A percentile compares a stretch with the other conserved stretches of the same genome.
These are phyloP conservation scores for Rubroboletus satanas DNA, from an alignment of 768 basidiomycete genomes.

Conservation along the genomic window DNA sequence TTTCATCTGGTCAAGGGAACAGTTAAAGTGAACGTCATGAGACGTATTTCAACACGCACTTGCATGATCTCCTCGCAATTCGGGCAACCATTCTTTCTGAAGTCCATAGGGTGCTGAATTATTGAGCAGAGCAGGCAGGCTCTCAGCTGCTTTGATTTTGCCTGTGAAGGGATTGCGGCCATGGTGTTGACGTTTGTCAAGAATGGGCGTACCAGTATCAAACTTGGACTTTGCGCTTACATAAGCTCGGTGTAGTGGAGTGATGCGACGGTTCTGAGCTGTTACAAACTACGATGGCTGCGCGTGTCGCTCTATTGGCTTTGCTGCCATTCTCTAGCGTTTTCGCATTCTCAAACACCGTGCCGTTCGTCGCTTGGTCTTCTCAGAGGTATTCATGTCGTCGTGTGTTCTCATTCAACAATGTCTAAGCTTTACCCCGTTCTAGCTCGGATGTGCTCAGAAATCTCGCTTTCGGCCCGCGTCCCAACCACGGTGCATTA, in stretches of 20 bases:
- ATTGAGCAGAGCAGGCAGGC: constrained; percentile 95
- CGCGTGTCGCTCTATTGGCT: constrained; percentile 40
- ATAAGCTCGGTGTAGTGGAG: constrained; percentile 3
- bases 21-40: neutral
- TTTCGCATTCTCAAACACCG: constrained; percentile 57
- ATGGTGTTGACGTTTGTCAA: constrained; percentile 15
- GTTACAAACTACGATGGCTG: constrained; percentile 37
- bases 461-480: constrained; percentile 35
- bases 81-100: constrained; percentile 83
- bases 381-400: constrained; percentile 48
- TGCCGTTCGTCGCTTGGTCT: constrained; percentile 70
- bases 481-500: constrained; percentile 31
- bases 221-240: constrained; percentile 8
- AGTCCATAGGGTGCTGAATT: constrained; percentile 79
- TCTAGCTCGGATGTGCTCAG: constrained; percentile 49
- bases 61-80: constrained; percentile 96
- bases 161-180: constrained; percentile 53
- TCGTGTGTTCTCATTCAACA: neutral
- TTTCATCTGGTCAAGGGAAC: constrained; percentile 64
- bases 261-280: neutral
- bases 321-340: constrained; percentile 40
- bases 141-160: constrained; percentile 70
- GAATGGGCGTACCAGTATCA: no score
- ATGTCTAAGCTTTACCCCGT: neutral
- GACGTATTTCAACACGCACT: constrained; percentile 42